Evolutionary conservation across 306 rosid species (phyloP).

Genomic region (Vicia villosa): DNA sequence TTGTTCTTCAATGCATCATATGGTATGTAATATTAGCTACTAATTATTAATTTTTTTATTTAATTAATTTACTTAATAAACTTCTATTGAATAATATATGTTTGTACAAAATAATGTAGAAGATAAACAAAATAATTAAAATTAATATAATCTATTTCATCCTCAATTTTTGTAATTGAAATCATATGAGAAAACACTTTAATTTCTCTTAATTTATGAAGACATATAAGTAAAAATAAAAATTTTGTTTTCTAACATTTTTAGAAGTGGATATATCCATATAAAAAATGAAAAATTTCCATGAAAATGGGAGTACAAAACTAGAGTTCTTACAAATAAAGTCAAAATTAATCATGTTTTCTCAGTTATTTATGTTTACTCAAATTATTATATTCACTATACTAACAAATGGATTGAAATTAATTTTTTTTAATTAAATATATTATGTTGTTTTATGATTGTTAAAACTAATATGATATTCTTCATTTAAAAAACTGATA

Average conservation of each 20-base stretch:
- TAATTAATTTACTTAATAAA: no score
- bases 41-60: not conserved
- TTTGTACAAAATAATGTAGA: no score
- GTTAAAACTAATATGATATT: no score
- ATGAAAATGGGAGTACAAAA: not conserved
- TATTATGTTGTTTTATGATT: not conserved
- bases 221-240: not conserved
- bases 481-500: no score
- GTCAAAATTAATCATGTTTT: not conserved
- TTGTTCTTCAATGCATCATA: constrained; percentile 84
- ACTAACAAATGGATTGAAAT: not conserved
- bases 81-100: no score
- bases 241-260: not conserved
- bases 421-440: not conserved
- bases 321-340: not conserved
- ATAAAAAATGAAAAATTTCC: not conserved
- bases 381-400: not conserved
- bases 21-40: constrained; percentile 43
- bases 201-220: not conserved
- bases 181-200: not conserved
- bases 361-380: not conserved
- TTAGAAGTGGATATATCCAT: not conserved
- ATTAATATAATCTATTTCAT: not conserved
- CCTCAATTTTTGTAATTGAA: not conserved
- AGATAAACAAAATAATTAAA: no score